Evolutionary conservation across 163 green algal genomes (phyloP).

Genomic region (Chlamydomonas reinhardtii): DNA sequence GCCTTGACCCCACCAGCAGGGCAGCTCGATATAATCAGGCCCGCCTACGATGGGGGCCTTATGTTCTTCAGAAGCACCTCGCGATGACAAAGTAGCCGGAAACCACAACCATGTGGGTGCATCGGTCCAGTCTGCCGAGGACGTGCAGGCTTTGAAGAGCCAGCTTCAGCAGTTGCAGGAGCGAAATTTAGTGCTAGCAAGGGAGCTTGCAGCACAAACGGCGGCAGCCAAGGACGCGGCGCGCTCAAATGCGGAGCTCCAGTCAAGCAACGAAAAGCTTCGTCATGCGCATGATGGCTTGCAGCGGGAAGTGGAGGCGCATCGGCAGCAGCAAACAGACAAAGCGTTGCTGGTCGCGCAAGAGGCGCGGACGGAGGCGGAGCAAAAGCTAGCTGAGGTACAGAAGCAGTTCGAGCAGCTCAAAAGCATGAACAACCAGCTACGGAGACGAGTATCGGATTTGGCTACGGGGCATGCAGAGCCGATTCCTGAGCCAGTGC

Average conservation of each 20-base stretch:
- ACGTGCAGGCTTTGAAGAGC: constrained; percentile 17
- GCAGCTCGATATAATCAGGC: no score
- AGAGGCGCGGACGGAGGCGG: neutral
- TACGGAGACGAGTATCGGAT: constrained; percentile 39
- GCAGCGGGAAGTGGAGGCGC: constrained; percentile 16
- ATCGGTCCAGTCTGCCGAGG: constrained; percentile 3
- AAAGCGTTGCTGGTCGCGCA: constrained; percentile 7
- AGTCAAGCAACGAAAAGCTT: constrained; percentile 21
- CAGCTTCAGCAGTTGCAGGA: constrained; percentile 41
- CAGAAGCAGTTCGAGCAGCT: constrained; percentile 34
- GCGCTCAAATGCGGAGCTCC: constrained; percentile 13
- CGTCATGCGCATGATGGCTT: constrained; percentile 25
- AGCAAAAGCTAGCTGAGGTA: constrained; percentile 40
- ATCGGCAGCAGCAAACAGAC: neutral
- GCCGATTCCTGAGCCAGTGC: neutral
- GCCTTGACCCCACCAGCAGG: no score
- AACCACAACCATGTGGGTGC: neutral
- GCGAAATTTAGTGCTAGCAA: neutral
- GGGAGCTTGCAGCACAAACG: neutral
- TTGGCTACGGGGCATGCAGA: constrained; percentile 41
- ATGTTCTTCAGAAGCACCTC: no score
- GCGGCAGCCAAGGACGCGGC: constrained; percentile 1
- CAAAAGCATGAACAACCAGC: constrained; percentile 47
- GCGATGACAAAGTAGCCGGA: neutral
- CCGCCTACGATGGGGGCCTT: no score